Base-by-base conservation (phyloP, 148 eudicot genomes). In the Vaccinium myrtillus region DNA sequence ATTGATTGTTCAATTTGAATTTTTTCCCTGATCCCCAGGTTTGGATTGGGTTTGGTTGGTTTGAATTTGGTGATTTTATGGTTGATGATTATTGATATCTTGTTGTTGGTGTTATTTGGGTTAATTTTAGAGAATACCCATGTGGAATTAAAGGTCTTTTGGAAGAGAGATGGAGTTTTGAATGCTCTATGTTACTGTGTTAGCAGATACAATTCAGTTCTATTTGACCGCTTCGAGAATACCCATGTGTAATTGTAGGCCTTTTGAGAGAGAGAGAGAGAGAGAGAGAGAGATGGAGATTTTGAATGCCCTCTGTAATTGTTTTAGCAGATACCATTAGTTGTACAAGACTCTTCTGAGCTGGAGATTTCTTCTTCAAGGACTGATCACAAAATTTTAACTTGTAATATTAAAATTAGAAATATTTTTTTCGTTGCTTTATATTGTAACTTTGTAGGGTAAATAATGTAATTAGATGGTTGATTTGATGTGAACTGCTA, bases 341-440 rank as follows among this genome's bases (percentile, higher is more conserved):
- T 49, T 46, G 18, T 55, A 54, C 54, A 36, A 7, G 36, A 55
- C 73, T 65, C 13, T 18, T 79, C 8, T 19, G 39, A 21, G 30
- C 46, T 82, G 50, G 23, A 55, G 84, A 63, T 80, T 78, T 30
- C 39, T 73, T 15, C 55, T 76, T n/a, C 79, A 50, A 50, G 15
- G 14, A 18, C n/a, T 75, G 11, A 32, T 10, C 23, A 8, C 23
- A 77, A 15, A 27, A 13, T 19, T 58, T 63, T 8, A 80, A 58
- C 8, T 36, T 39, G 30, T 59, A 4, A 39, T 65, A 39, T 80
- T 39, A 4, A 58, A 58, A 59, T 56, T 79, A 30, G 27, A 25
- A 21, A 19, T 39, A 15, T 23, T 11, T 18, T 58, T 21, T 59
- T 39, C 61, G 27, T 39, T 80, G 1, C 18, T 59, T 43, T 18